Conservation (phyloP, 2,329 filamentous ascomycete genomes). For the Cordyceps sp. region DNA sequence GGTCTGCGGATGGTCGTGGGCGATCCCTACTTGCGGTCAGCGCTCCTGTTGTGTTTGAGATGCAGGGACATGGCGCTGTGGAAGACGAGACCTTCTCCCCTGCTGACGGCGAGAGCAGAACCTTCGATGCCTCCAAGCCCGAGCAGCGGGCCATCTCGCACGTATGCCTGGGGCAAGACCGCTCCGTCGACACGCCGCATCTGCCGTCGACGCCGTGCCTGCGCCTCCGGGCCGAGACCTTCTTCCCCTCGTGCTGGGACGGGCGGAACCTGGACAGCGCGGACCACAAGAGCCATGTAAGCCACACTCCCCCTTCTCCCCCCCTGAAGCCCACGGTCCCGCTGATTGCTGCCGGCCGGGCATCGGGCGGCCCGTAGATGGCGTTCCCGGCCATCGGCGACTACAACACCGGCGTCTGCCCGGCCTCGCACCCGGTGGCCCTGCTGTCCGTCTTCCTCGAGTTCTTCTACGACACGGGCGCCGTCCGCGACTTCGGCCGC, state of each 20-base stretch:
- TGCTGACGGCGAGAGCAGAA: slow-evolving; percentile 10
- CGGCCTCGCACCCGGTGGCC: slow-evolving; percentile 22
- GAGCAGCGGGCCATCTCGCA: slow-evolving; percentile 36
- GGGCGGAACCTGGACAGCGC: slow-evolving; percentile 35
- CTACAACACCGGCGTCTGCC: slow-evolving; percentile 17
- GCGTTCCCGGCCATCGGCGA: slow-evolving; percentile 12
- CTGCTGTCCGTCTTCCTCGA: slow-evolving; percentile 28
- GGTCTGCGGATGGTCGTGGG: slow-evolving; percentile 53
- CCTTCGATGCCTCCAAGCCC: slow-evolving; percentile 24
- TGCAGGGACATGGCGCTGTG: too few species aligned
- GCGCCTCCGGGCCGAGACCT: slow-evolving; percentile 34
- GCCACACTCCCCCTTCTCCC: background rate
- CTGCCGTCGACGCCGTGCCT: slow-evolving; percentile 36
- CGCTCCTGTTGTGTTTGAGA: too few species aligned
- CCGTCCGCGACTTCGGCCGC: slow-evolving; percentile 11
- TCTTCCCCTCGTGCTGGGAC: slow-evolving; percentile 48
- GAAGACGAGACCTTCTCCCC: background rate
- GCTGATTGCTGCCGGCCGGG: too few species aligned
- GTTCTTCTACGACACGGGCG: slow-evolving; percentile 24
- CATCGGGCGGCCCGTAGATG: too few species aligned
- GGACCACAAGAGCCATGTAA: slow-evolving; percentile 38
- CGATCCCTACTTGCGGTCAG: slow-evolving; percentile 27
- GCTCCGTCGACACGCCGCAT: slow-evolving; percentile 24
- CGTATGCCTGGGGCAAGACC: slow-evolving; percentile 29
- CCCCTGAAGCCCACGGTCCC: background rate